Evolutionary conservation across 805 yeast genomes (phyloP), one percentile per base, ranked within the genome.

Genomic region (Yarrowia sp.): DNA sequence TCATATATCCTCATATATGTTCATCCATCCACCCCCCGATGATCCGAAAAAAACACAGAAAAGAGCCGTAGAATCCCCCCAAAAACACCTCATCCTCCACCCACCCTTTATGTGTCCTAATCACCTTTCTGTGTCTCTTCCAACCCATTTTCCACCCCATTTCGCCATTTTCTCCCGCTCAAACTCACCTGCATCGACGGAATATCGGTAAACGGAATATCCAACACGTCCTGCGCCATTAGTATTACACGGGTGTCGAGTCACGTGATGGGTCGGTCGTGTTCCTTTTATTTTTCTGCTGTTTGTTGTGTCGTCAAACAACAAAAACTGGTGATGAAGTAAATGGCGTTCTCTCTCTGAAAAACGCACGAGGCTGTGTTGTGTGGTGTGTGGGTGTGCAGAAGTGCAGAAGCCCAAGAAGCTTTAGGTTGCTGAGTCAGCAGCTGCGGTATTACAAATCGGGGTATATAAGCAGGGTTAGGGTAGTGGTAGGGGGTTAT

Each of bases 151-250:
- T 22, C 28, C 28, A 22, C 28, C n/a, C n/a, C 28, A 5, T 22
- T 22, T 22, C 4, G 28, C 28, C 28, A 11, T 35, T 35, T 11
- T 41, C 35, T 38, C n/a, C n/a, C 35, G 8, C 60, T 9, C 42
- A n/a, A 5, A 58, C 64, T 58, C 51, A 58, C 64, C 43, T 58
- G 64, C 50, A 58, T 58, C 42, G 64, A 58, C 43, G 64, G 64
- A 58, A 58, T 58, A 36, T 58, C 51, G 41, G 64, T 58, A 36
- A 58, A 58, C 35, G 64, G 64, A 44, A 58, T 44, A 43, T 58
- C 64, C 50, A 58, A 44, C 50, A 58, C 51, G 51, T 58, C 64
- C 51, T 58, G 64, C 35, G 64, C 64, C 64, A 58, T 58, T 58
- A 32, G 36, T 39, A 32, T 31, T 48, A 41, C 55, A n/a, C 55